Percentiles rank a stretch among this genome's conserved stretches.
Evolutionary conservation across 2,329 filamentous ascomycete genomes (phyloP).

Genomic region (Cladosporium sp.): DNA sequence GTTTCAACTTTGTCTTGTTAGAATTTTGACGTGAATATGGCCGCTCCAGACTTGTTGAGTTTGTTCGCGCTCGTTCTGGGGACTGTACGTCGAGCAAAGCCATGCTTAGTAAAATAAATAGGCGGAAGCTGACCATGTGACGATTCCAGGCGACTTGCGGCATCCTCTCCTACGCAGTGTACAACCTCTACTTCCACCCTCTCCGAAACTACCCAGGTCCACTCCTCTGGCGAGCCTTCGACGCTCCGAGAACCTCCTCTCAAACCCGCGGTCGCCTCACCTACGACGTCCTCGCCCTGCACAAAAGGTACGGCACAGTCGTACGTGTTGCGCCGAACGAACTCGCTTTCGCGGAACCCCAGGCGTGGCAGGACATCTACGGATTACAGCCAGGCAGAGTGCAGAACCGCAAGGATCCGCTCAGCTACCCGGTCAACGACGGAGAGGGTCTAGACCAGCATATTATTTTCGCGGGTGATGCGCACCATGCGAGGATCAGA

Average conservation of each 20-base stretch:
- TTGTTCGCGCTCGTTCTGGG: neutral
- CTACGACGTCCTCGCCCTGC: slow-evolving; percentile 29
- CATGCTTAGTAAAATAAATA: neutral
- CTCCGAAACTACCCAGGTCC: slow-evolving; percentile 47
- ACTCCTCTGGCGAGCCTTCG: slow-evolving; percentile 25
- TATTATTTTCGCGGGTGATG: neutral
- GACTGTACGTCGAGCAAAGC: neutral
- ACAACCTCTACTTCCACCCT: slow-evolving; percentile 48
- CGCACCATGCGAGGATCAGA: slow-evolving; percentile 4
- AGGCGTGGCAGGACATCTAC: slow-evolving; percentile 49
- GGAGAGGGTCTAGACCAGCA: slow-evolving; percentile 22
- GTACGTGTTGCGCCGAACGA: slow-evolving; percentile 53
- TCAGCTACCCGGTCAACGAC: slow-evolving; percentile 18
- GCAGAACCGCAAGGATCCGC: slow-evolving; percentile 33
- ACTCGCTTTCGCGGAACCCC: slow-evolving; percentile 46
- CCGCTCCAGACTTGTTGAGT: neutral
- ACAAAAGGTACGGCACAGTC: slow-evolving; percentile 44
- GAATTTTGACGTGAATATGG: neutral
- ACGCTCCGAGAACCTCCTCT: neutral
- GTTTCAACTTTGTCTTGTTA: neutral
- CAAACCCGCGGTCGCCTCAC: slow-evolving; percentile 21
- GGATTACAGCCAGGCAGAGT: slow-evolving; percentile 31
- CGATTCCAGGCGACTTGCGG: neutral
- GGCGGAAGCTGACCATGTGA: neutral
- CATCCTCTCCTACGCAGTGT: slow-evolving; percentile 28